These are phyloP conservation scores for Elymus sibiricus DNA, from an alignment of 176 grass and related monocot species.

Conservation along the genomic window DNA sequence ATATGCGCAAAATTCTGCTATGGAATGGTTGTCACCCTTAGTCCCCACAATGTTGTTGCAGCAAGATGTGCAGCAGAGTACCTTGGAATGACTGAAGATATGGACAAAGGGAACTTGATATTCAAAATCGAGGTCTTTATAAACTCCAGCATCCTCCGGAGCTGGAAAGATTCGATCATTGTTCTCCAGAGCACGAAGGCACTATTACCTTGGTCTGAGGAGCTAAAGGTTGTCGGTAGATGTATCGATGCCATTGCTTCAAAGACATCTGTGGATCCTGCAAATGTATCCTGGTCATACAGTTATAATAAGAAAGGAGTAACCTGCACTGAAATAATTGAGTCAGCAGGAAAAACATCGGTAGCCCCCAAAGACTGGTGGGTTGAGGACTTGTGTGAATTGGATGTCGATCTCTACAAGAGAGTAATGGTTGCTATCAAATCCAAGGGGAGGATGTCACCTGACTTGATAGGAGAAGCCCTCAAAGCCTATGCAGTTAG, in stretches of 20 bases:
- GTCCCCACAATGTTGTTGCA: slow-evolving; percentile 82
- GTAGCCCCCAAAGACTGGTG: slow-evolving; percentile 86
- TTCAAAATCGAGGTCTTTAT: slow-evolving; percentile 98
- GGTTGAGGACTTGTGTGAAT: slow-evolving; percentile 89
- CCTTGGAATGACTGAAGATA: slow-evolving; percentile 91
- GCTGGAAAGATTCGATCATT: slow-evolving; percentile 98
- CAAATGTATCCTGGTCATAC: slow-evolving; percentile 88
- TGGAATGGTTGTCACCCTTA: slow-evolving; percentile 90
- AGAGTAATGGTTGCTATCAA: slow-evolving; percentile 92
- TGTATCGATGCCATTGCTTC: slow-evolving; percentile 90
- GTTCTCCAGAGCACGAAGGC: slow-evolving; percentile 80
- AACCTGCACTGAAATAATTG: slow-evolving; percentile 55
- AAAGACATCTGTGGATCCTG: slow-evolving; percentile 83
- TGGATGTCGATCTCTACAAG: slow-evolving; percentile 97
- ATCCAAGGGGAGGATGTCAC: slow-evolving; percentile 90
- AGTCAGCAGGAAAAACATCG: slow-evolving; percentile 37
- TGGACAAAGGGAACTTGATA: slow-evolving; percentile 94
- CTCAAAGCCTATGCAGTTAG: slow-evolving; percentile 83
- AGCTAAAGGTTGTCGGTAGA: slow-evolving; percentile 79
- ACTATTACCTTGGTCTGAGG: slow-evolving; percentile 77
- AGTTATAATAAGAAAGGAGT: slow-evolving; percentile 62
- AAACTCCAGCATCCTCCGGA: slow-evolving; percentile 76
- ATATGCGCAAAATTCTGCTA: slow-evolving; percentile 98
- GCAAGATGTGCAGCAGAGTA: slow-evolving; percentile 82
- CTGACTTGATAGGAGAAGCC: slow-evolving; percentile 80